Percentiles rank a stretch among this genome's conserved stretches.
phyloP scores from a whole-genome alignment of 1,139 yeast genomes.

The Nakaseomyces uthaithaninus region DNA sequence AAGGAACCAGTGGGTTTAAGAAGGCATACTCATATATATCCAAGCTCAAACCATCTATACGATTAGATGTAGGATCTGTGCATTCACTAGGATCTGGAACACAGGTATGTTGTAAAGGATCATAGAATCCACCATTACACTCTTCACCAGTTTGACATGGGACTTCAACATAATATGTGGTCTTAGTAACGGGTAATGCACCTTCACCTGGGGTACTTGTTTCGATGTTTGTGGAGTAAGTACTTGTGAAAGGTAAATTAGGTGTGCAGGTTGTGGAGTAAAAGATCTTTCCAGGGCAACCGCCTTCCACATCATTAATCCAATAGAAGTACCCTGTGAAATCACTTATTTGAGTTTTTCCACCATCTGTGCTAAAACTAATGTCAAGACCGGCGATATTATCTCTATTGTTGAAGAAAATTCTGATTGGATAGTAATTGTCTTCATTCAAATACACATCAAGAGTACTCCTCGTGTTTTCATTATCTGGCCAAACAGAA shows the following conservation, averaged over 20 bases:
- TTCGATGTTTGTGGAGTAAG: background rate
- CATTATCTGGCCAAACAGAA: background rate
- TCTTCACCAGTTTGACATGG: background rate
- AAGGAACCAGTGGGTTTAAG: background rate
- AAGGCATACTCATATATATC: background rate
- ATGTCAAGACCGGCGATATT: background rate
- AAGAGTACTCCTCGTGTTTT: background rate
- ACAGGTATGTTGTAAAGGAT: background rate
- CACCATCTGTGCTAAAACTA: background rate
- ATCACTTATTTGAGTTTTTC: background rate
- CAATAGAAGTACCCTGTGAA: background rate
- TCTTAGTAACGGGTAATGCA: background rate
- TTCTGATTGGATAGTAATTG: background rate
- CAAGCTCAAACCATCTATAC: background rate
- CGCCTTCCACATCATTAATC: background rate
- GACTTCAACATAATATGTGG: background rate
- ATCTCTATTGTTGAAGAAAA: constrained; percentile 1
- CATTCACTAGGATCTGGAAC: background rate
- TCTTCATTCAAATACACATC: background rate
- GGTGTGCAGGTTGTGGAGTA: background rate
- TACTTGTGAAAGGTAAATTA: background rate
- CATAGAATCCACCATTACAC: background rate
- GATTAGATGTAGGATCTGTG: background rate
- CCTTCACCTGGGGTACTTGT: background rate
- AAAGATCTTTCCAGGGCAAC: background rate